These are phyloP conservation scores for Lactifluus piperatus DNA, from an alignment of 768 basidiomycete species.

Conservation along the genomic window DNA sequence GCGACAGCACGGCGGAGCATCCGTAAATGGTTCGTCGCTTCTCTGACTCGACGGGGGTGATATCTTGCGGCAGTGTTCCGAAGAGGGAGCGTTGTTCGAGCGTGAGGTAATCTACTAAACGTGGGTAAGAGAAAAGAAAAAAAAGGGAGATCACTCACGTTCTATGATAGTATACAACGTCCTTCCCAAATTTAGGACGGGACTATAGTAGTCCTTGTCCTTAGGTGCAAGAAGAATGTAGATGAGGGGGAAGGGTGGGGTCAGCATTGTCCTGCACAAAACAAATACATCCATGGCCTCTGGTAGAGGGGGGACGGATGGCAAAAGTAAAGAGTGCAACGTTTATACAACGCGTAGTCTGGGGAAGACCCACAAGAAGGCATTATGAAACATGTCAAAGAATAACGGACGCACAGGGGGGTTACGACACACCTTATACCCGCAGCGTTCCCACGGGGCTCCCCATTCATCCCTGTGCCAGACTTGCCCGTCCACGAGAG, in stretches of 20 bases:
- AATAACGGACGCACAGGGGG: neutral
- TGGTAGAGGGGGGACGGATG: neutral
- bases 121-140: neutral
- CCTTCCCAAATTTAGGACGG: slow-evolving; percentile 69
- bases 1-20: slow-evolving; percentile 63
- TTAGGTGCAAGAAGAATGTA: slow-evolving; percentile 73
- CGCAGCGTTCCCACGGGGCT: slow-evolving; percentile 42
- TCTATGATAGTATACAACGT: slow-evolving; percentile 65
- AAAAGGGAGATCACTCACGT: slow-evolving; percentile 25
- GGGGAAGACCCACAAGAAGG: neutral
- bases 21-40: slow-evolving; percentile 35
- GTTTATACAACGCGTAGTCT: neutral
- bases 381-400: neutral
- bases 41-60: slow-evolving; percentile 23
- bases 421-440: slow-evolving; percentile 32
- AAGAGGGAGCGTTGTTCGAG: slow-evolving; percentile 56
- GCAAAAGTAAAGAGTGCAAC: neutral
- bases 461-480: slow-evolving; percentile 34
- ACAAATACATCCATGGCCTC: slow-evolving; percentile 4
- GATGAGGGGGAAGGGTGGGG: slow-evolving; percentile 34
- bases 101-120: slow-evolving; percentile 52
- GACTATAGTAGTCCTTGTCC: slow-evolving; percentile 83
- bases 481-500: slow-evolving; percentile 25
- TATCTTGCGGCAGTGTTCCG: slow-evolving; percentile 49
- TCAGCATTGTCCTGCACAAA: neutral